Evolutionary conservation across 1,284 basidiomycete species (phyloP), one percentile per base, ranked within the genome.

Genomic region (Leccinum fuscescens): DNA sequence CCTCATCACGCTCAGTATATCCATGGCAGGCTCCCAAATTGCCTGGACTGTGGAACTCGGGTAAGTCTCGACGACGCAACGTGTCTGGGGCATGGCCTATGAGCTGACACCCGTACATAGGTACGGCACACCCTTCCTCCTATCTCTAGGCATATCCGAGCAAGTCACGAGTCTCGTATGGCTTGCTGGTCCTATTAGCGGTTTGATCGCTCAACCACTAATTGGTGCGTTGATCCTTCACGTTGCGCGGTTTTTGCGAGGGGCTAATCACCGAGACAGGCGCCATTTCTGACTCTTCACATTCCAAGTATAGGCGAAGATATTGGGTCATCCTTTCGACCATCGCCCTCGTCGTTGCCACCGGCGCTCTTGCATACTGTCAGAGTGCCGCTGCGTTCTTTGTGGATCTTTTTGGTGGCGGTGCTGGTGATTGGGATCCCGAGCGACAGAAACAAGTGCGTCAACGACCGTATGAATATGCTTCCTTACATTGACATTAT

Each of bases 151-250:
- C 8, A 82, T 98, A 31, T 90, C 93, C 2, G 95, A 96, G 72
- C 87, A 94, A 69, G 80, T 94, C 29, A 98, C 97, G 4, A 92
- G 93, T 59, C 82, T 98, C 14, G 96, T 99, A 31, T 99, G 96
- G 96, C 83, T 99, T 50, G 96, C 96, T 31, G 97, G 96, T 5
- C 94, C 94, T 8, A 90, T 98, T 61, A 93, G 92, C 59, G 96
- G 96, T 6, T 80, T 99, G 52, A 81, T 99, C 58, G 94, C 94
- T 4, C 96, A 99, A 74, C 96, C 96, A 17, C 82, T 98, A 62
- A 96, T 99, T 65, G 96, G 93, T 88, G 67, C 62, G 82, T 70
- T 9, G 17, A 53, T 20, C 31, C 22, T 14, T 24, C 42, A 44
- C 14, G 54, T 48, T 48, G 57, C 27, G 59, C 62, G 66, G 62